These are phyloP conservation scores for Hygrophila difformis DNA, from an alignment of 257 asterid species.

Conservation along the genomic window DNA sequence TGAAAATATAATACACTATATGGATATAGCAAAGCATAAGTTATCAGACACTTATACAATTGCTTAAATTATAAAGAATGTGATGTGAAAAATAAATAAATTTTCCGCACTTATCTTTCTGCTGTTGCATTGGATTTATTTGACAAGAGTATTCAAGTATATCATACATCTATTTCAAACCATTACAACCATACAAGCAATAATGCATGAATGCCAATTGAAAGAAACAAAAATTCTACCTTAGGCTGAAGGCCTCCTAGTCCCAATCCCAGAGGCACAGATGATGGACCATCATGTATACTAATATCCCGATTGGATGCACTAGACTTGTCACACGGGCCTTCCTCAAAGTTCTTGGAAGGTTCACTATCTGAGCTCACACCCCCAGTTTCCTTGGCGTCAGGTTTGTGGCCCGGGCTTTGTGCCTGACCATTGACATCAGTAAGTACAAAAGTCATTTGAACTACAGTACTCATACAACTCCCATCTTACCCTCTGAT, in stretches of 20 bases:
- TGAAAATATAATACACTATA: too few relatives aligned
- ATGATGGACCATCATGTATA: constrained; percentile 31
- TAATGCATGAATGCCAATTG: background rate
- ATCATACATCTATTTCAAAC: background rate
- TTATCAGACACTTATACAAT: too few relatives aligned
- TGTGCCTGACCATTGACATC: constrained; percentile 25
- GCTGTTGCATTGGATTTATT: too few relatives aligned
- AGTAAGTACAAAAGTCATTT: constrained; percentile 10
- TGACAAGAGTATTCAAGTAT: too few relatives aligned
- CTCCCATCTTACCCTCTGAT: constrained; percentile 22
- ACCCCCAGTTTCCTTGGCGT: constrained; percentile 5
- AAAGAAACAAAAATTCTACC: constrained; percentile 30
- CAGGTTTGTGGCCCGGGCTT: constrained; percentile 14
- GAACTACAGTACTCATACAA: constrained; percentile 3
- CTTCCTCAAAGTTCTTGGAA: constrained; percentile 25
- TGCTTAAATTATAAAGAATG: too few relatives aligned
- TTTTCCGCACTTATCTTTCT: too few relatives aligned
- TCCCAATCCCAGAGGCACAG: constrained; percentile 80
- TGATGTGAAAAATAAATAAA: too few relatives aligned
- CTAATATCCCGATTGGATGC: constrained; percentile 25
- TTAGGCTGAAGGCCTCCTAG: constrained; percentile 68
- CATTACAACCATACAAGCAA: background rate
- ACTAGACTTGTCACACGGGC: constrained; percentile 17
- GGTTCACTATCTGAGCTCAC: constrained; percentile 20
- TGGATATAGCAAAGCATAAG: too few relatives aligned